Evolutionary conservation across 73 alveolate species (phyloP), one percentile per base, ranked within the genome.

Genomic region (Halteria grandinella): DNA sequence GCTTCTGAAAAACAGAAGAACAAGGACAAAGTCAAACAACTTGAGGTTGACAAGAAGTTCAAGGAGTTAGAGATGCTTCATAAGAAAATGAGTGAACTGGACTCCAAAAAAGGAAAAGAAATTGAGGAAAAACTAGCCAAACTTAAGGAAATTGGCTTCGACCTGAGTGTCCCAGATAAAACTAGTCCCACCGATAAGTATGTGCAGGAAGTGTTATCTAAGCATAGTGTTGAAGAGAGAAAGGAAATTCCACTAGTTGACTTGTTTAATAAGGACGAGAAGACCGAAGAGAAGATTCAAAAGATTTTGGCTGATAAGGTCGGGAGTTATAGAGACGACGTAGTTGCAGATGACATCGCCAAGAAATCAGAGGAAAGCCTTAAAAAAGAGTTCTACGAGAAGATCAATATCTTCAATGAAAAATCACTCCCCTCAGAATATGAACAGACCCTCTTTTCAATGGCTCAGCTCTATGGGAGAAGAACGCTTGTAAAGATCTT

Each of bases 1-100:
- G 5, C 31, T 3, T 51, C 31, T n/a, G 54, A 23, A 6, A 57
- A 57, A 57, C 10, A 7, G 4, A 57, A 32, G 54, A 57, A 57
- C 33, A 27, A 31, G 18, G 74, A 57, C n/a, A 57, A 57, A 31
- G 4, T 57, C 3, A 27, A 57, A n/a, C 40, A 62, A 23, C 55
- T 62, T 1, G 77, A 62, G 32, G 59, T 62, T 32, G 77, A 62
- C 32, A 32, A 62, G 43, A 62, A 62, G 32, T 39, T 18, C 40
- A 57, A 57, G 54, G 74, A 57, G 20, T 3, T 39, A 18, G 77
- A 62, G 41, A 1, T 7, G 17, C 59, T 37, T 2, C 33, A 39
- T 11, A 23, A 12, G 2, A 39, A 32, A 33, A 20, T 32, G 20
- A 59, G 15, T 6, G 77, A 62, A 24, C 6, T 36, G 4, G 55